These are phyloP conservation scores for Obelidium mucronatum DNA, from an alignment of 192 early-diverging fungal genomes.

Conservation along the genomic window DNA sequence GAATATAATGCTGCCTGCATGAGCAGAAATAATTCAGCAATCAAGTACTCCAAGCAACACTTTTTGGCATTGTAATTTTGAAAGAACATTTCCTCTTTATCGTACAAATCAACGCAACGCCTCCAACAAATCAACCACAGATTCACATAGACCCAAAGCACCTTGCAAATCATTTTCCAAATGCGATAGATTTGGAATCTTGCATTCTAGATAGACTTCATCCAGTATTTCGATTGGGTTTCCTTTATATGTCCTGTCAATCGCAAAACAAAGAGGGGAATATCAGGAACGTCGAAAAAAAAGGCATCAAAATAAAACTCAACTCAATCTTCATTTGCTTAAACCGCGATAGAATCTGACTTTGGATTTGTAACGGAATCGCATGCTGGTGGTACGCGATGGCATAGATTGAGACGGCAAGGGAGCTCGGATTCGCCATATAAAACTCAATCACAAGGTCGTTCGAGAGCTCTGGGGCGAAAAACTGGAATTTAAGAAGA, in stretches of 20 bases:
- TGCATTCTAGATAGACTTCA: constrained; percentile 18
- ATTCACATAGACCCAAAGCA: not conserved
- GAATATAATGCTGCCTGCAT: too few species aligned
- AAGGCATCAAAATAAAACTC: too few species aligned
- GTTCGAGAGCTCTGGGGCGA: constrained; percentile 54
- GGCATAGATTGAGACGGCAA: constrained; percentile 41
- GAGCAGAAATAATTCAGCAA: too few species aligned
- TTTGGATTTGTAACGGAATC: constrained; percentile 51
- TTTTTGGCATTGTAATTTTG: too few species aligned
- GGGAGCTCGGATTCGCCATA: constrained; percentile 24
- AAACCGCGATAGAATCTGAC: constrained; percentile 49
- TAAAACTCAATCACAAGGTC: constrained; percentile 52
- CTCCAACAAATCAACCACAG: constrained; percentile 3
- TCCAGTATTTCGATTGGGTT: constrained; percentile 27
- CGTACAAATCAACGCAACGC: not conserved
- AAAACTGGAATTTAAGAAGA: constrained; percentile 39
- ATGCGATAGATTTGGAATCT: constrained; percentile 3
- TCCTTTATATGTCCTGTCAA: constrained; percentile 26
- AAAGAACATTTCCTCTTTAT: not conserved
- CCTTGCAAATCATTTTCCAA: not conserved
- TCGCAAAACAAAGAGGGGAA: too few species aligned
- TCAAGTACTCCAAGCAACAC: too few species aligned
- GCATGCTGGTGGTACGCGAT: constrained; percentile 45
- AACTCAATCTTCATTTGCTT: constrained; percentile 48
- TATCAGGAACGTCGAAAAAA: too few species aligned